A percentile compares a stretch with the other conserved stretches of the same genome.
Evolutionary conservation across 2,329 filamentous ascomycete genomes (phyloP).

Genomic region (Claviceps cyperi): DNA sequence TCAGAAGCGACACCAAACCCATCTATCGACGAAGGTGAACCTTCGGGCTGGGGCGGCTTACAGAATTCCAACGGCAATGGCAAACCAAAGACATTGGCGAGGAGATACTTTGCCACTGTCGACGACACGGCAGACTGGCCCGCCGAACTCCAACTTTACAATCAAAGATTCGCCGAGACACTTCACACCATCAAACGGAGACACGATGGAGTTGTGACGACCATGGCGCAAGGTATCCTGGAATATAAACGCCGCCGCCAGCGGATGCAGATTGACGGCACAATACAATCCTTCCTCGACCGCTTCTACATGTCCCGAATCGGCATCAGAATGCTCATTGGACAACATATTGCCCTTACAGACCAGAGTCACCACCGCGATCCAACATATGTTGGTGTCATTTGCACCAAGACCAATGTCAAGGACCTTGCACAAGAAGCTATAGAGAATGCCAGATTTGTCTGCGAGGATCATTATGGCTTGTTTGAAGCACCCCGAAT

Average conservation of each 20-base stretch:
- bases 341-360: constrained; percentile 92
- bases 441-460: constrained; percentile 97
- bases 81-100: constrained; percentile 34
- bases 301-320: constrained; percentile 99
- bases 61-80: constrained; percentile 31
- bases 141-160: constrained; percentile 86
- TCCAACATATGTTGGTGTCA: constrained; percentile 92
- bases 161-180: constrained; percentile 75
- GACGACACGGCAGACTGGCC: constrained; percentile 87
- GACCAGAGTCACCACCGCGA: constrained; percentile 84
- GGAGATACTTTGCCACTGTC: constrained; percentile 74
- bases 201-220: constrained; percentile 95
- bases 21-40: constrained; percentile 73
- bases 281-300: constrained; percentile 94
- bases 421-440: constrained; percentile 89
- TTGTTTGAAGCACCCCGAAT: constrained; percentile 94
- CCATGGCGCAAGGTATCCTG: constrained; percentile 91
- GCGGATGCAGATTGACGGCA: constrained; percentile 95
- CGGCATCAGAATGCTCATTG: constrained; percentile 97
- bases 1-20: constrained; percentile 81
- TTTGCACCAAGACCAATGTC: constrained; percentile 97
- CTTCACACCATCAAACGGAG: constrained; percentile 89
- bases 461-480: constrained; percentile 97
- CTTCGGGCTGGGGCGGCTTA: constrained; percentile 42
- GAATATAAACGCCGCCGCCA: constrained; percentile 96